Conservation (phyloP, 192 early-diverging fungal genomes). For the Backusella tarrabulga region DNA sequence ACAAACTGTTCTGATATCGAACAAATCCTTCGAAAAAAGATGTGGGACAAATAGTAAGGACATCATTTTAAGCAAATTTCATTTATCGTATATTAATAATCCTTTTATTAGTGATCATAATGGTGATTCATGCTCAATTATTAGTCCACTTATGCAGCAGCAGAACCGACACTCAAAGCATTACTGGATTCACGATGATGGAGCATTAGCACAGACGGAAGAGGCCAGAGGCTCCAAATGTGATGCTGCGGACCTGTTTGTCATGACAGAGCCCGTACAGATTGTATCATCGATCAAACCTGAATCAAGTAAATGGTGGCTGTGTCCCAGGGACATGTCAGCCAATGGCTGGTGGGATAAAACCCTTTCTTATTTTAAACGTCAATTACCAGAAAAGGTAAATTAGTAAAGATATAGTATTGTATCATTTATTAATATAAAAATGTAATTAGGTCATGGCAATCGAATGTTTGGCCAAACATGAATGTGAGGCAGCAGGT, state of each 20-base stretch:
- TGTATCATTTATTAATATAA: too few relatives aligned
- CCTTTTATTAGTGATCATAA: constrained; percentile 1
- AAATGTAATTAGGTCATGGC: neutral
- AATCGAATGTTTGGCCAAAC: constrained; percentile 14
- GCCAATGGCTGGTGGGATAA: neutral
- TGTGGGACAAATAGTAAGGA: constrained; percentile 13
- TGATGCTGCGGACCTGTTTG: constrained; percentile 12
- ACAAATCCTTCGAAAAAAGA: neutral
- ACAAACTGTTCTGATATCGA: neutral
- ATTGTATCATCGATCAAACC: neutral
- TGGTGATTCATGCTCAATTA: neutral
- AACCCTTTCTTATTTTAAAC: neutral
- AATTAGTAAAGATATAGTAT: too few relatives aligned
- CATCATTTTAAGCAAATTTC: neutral
- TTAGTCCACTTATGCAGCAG: neutral
- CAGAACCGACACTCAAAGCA: neutral
- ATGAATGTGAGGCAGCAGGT: constrained; percentile 24
- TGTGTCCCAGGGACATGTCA: neutral
- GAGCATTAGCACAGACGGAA: neutral
- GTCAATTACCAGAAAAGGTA: constrained; percentile 9
- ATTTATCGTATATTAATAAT: neutral
- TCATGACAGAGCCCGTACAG: constrained; percentile 13
- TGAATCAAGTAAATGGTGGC: neutral
- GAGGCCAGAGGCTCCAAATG: neutral
- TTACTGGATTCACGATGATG: constrained; percentile 12